A percentile compares a stretch with the other conserved stretches of the same genome.
Conservation (phyloP, 768 basidiomycete species). For the Stropharia rugosoannulata region DNA sequence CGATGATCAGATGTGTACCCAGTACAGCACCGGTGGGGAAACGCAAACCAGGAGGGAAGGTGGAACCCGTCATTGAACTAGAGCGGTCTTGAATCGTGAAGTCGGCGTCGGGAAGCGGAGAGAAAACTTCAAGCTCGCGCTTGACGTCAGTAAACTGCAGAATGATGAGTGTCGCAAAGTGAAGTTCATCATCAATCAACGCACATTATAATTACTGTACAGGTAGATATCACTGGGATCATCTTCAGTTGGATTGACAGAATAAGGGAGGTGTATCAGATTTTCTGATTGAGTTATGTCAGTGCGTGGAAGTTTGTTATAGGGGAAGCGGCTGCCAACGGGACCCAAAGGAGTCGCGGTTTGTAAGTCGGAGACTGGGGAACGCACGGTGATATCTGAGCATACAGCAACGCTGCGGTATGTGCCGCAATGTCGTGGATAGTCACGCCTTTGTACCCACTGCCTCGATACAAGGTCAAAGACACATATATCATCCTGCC, state of each 20-base stretch:
- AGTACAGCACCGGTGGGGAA: constrained; percentile 96
- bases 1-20: constrained; percentile 89
- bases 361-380: constrained; percentile 61
- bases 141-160: constrained; percentile 87
- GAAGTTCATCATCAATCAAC: constrained; percentile 22
- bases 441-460: constrained; percentile 81
- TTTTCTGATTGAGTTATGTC: constrained; percentile 59
- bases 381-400: constrained; percentile 62
- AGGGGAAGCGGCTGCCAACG: constrained; percentile 58
- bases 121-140: constrained; percentile 91
- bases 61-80: constrained; percentile 73
- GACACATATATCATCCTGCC: constrained; percentile 91
- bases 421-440: constrained; percentile 93
- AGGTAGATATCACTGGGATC: constrained; percentile 85
- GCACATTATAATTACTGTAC: constrained; percentile 95
- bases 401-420: constrained; percentile 93
- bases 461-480: constrained; percentile 71
- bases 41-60: constrained; percentile 93
- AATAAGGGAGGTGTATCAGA: constrained; percentile 75
- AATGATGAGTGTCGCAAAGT: neutral
- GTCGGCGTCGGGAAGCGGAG: constrained; percentile 75
- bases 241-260: constrained; percentile 67
- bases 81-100: constrained; percentile 85
- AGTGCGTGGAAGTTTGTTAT: constrained; percentile 40
- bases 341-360: constrained; percentile 46